Conservation (phyloP, 768 basidiomycete species). For the Mycena alexandri region DNA sequence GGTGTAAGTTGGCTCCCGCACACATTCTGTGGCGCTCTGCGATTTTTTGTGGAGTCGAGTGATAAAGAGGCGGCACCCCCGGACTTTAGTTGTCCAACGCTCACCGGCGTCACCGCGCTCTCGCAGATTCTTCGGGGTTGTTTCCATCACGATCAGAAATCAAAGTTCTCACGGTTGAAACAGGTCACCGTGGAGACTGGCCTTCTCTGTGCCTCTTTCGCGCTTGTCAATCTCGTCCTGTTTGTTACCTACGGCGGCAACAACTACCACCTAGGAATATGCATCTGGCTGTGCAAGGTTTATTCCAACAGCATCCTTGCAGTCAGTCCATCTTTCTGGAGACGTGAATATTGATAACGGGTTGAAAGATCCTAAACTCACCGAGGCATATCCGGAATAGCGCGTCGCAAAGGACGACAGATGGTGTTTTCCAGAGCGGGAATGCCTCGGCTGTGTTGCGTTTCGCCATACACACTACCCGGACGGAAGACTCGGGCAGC, state of each 20-base stretch:
- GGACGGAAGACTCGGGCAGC: too few species aligned
- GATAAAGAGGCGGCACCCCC: slow-evolving; percentile 20
- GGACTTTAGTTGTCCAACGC: slow-evolving; percentile 27
- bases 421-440: too few species aligned
- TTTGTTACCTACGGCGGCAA: slow-evolving; percentile 34
- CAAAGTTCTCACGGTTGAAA: neutral
- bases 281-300: slow-evolving; percentile 40
- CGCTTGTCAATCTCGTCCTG: slow-evolving; percentile 38
- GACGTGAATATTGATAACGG: neutral
- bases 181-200: slow-evolving; percentile 41
- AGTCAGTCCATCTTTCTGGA: neutral
- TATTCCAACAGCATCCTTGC: slow-evolving; percentile 37
- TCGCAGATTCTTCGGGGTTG: slow-evolving; percentile 25
- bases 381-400: slow-evolving; percentile 10
- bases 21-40: too few species aligned
- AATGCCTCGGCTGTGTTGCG: too few species aligned
- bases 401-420: too few species aligned
- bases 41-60: too few species aligned
- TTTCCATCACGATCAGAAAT: neutral
- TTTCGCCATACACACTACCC: too few species aligned
- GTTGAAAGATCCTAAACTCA: slow-evolving; percentile 23
- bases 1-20: too few species aligned
- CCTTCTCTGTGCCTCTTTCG: slow-evolving; percentile 35
- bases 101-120: slow-evolving; percentile 23
- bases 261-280: slow-evolving; percentile 37